Evolutionary conservation across 345 rosid genomes (phyloP), one percentile per base, ranked within the genome.

Genomic region (thale cress (Arabidopsis thaliana)): DNA sequence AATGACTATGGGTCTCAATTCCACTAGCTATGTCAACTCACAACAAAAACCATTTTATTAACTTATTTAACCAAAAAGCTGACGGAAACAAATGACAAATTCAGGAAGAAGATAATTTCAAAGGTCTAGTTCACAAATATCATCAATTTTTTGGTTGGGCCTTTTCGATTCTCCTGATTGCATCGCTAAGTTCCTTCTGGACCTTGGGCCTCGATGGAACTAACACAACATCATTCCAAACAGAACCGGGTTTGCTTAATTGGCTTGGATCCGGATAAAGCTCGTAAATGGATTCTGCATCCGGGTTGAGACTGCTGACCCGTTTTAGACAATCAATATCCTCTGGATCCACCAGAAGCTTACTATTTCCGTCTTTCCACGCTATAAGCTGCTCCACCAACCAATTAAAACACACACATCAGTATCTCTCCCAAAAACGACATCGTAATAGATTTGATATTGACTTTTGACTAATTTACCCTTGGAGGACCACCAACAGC

Each of bases 301-400:
- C 85, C 2, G 85, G 75, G 44, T 86, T 86, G 60, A 91, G 73
- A 8, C 40, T 83, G 48, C 85, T 63, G 28, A 84, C 85, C 36
- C 72, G 69, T 24, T 64, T 77, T 46, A 94, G 60, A 63, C 90
- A 88, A 2, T 85, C 79, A 14, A 84, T 65, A 7, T 80, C 87
- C 28, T 87, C 90, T 7, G 91, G 84, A 8, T 91, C 98, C 22
- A 90, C 82, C 49, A 94, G 85, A 50, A 88, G 81, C 16, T 74
- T 86, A 80, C 74, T 87, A 2, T 74, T 82, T 64, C 89, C 90
- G 20, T 88, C 87, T 83, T 91, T 94, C 97, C 98, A 73, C 13
- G 89, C 96, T 67, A 90, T 88, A 52, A 94, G 77, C 98, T 94
- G 83, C 62, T 66, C 48, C 25, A 32, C 0, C 45, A 23, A 59